phyloP scores from a whole-genome alignment of 345 rosid genomes.

The Populus simonii region DNA sequence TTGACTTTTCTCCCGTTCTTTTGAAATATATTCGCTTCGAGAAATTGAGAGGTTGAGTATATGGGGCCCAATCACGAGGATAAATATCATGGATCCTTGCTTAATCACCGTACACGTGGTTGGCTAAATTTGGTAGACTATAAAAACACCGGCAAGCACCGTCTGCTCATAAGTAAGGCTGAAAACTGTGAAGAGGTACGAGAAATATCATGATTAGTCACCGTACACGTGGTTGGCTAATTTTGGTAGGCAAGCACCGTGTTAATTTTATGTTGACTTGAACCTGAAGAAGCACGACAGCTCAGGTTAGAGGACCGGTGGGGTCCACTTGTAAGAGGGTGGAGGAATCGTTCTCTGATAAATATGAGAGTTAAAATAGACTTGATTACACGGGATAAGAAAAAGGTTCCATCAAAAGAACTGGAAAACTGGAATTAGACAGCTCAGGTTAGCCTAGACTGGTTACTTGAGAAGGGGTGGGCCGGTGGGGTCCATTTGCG shows the following conservation, averaged over 20 bases:
- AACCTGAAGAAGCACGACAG: neutral
- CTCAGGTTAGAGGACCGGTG: too few relatives aligned
- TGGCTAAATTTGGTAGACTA: neutral
- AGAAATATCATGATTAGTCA: too few relatives aligned
- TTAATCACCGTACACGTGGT: neutral
- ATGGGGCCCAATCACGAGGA: conserved; percentile 13
- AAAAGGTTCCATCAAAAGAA: neutral
- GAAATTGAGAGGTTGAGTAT: conserved; percentile 6
- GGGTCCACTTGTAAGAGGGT: conserved; percentile 6
- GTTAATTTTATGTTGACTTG: conserved; percentile 1
- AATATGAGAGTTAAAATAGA: neutral
- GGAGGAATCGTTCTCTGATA: neutral
- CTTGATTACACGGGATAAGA: neutral
- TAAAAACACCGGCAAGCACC: too few relatives aligned
- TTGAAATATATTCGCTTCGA: conserved; percentile 14
- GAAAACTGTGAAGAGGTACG: too few relatives aligned
- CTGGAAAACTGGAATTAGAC: neutral
- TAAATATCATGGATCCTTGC: neutral
- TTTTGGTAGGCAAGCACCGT: too few relatives aligned
- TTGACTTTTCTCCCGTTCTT: neutral
- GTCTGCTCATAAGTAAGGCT: too few relatives aligned
- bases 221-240: too few relatives aligned
- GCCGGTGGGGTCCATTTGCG: neutral
- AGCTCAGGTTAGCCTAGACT: neutral
- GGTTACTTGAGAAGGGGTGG: neutral